phyloP scores from a whole-genome alignment of 2,329 filamentous ascomycete genomes.

The Penicillium aurantiogriseum region DNA sequence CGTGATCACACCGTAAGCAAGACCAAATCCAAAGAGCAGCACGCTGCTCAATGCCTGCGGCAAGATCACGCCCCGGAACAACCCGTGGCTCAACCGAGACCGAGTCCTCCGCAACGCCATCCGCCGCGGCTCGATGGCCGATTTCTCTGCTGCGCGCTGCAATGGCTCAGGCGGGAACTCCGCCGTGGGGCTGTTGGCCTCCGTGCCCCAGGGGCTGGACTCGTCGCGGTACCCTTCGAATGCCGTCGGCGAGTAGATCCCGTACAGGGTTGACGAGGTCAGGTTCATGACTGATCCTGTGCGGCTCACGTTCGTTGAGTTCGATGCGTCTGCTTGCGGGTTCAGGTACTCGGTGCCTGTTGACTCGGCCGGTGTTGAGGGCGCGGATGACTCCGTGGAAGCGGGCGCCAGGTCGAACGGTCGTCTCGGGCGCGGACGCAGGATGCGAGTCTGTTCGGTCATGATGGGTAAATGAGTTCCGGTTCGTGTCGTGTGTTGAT shows the following conservation, averaged over 20 bases:
- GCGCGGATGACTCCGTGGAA: constrained; percentile 44
- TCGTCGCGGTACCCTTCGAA: constrained; percentile 58
- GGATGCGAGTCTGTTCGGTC: constrained; percentile 51
- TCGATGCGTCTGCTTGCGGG: constrained; percentile 32
- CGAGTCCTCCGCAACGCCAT: constrained; percentile 34
- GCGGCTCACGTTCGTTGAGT: constrained; percentile 55
- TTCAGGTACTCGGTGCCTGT: constrained; percentile 37
- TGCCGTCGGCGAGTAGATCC: constrained; percentile 76
- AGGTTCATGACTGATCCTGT: constrained; percentile 81
- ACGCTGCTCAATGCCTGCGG: constrained; percentile 58
- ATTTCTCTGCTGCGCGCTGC: constrained; percentile 39
- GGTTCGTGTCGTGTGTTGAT: not conserved
- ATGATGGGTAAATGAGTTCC: constrained; percentile 22
- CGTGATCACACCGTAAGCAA: constrained; percentile 79
- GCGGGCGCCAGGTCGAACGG: constrained; percentile 62
- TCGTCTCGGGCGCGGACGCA: constrained; percentile 70
- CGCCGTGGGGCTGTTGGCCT: constrained; percentile 65
- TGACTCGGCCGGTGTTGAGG: constrained; percentile 42
- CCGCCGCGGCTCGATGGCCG: constrained; percentile 27
- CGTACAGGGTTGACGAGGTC: constrained; percentile 82
- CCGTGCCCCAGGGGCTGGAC: constrained; percentile 74
- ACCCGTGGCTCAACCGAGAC: constrained; percentile 38
- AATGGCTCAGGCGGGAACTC: constrained; percentile 35
- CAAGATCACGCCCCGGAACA: constrained; percentile 47
- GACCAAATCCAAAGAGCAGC: constrained; percentile 74